A percentile compares a stretch with the other conserved stretches of the same genome.
phyloP scores from a whole-genome alignment of 106 monocot species.

The Dioscorea alata region DNA sequence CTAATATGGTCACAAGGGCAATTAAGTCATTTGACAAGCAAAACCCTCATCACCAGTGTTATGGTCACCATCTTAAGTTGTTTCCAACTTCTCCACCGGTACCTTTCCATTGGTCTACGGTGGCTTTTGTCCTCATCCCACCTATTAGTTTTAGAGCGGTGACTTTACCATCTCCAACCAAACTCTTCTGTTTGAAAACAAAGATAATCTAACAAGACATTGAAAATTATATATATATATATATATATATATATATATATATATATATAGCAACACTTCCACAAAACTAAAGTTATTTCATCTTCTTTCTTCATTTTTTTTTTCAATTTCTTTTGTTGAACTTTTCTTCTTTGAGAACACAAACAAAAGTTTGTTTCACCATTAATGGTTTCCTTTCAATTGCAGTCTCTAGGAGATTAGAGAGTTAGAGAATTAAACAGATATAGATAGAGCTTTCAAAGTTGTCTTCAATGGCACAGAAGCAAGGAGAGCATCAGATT shows the following conservation, averaged over 20 bases:
- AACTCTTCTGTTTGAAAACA: too few species aligned
- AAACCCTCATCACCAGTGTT: background rate
- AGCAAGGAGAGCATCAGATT: slow-evolving; percentile 29
- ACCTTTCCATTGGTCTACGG: slow-evolving; percentile 3
- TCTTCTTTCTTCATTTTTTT: too few species aligned
- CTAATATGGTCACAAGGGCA: too few species aligned
- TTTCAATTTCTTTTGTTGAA: background rate
- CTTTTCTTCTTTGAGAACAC: background rate
- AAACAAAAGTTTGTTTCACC: slow-evolving; percentile 8
- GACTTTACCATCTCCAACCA: too few species aligned
- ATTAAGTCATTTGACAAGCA: too few species aligned
- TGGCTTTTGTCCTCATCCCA: slow-evolving; percentile 1
- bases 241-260: too few species aligned
- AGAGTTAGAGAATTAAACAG: background rate
- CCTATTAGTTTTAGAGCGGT: too few species aligned
- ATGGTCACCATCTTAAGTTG: background rate
- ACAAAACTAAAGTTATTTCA: too few species aligned
- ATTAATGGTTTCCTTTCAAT: slow-evolving; percentile 14
- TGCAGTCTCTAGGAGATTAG: background rate
- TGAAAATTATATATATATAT: too few species aligned
- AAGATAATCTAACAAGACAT: too few species aligned
- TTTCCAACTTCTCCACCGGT: background rate
- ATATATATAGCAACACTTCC: too few species aligned
- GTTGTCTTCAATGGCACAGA: background rate
- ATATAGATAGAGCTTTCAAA: background rate